Evolutionary conservation across 2,329 filamentous ascomycete genomes (phyloP), one percentile per base, ranked within the genome.

Genomic region (Diplodia corticola): DNA sequence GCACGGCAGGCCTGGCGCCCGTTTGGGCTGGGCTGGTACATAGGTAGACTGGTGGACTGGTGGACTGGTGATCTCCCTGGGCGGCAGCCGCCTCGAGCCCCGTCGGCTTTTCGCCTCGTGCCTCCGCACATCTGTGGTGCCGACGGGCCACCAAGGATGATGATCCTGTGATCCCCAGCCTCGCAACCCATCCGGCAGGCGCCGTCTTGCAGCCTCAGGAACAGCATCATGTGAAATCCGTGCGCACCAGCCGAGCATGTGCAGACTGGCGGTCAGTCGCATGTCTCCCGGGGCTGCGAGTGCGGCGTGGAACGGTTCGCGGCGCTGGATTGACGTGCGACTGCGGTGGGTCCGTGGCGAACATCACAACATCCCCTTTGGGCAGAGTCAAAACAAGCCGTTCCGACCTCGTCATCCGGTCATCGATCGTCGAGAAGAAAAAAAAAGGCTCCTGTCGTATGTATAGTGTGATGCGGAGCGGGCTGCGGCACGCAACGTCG

Each of bases 11-110:
- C 44, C 26, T 48, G 37, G 37, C 55, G 55, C 55, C 37, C 37
- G 24, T 35, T 61, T 9, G 28, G 57, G 28, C 57, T 61, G 57
- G 26, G 30, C 44, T 48, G 57, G 26, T 35, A n/a, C n/a, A n/a
- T n/a, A n/a, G n/a, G n/a, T n/a, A n/a, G n/a, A n/a, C n/a, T n/a
- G n/a, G n/a, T 60, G 55, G 37, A 40, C 40, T 46, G 55, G 30
- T 49, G 44, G 33, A 49, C 57, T 61, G 57, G 44, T 61, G 57
- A 61, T 61, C 57, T 61, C 12, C 57, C 44, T 44, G 55, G 54
- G 35, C 57, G 57, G 37, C 55, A 12, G 37, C 37, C 55, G 55
- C 22, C 55, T 59, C 54, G n/a, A 28, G 54, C 22, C 54, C 54
- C 54, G 54, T 59, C 54, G 54, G 57, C 44, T 49, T n/a, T 24